Conservation (phyloP, 305 asterid genomes). For the Withania somnifera region DNA sequence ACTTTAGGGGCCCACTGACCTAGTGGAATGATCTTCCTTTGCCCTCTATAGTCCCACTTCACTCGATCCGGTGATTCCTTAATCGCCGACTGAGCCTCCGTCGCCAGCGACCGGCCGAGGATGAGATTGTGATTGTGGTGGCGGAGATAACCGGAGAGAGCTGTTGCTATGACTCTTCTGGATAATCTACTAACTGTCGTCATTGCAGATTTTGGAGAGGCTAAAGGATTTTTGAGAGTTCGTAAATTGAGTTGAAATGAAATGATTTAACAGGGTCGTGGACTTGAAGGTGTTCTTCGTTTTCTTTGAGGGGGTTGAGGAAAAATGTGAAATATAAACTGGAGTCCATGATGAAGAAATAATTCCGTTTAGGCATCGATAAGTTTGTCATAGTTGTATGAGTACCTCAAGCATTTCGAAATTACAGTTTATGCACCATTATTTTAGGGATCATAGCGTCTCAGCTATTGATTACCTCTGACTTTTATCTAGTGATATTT, state of each 20-base stretch:
- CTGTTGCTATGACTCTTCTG: slow-evolving; percentile 21
- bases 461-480: neutral
- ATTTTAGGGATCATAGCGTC: neutral
- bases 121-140: neutral
- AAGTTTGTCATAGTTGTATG: neutral
- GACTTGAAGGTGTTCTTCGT: neutral
- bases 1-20: slow-evolving; percentile 93
- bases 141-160: slow-evolving; percentile 7
- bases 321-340: neutral
- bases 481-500: neutral
- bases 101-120: slow-evolving; percentile 17
- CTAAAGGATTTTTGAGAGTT: neutral
- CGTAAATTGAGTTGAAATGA: no score
- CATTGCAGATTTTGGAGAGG: slow-evolving; percentile 11
- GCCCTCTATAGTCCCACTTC: slow-evolving; percentile 97
- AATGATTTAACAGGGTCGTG: neutral
- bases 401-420: neutral
- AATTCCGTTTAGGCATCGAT: neutral
- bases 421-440: neutral
- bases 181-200: slow-evolving; percentile 29
- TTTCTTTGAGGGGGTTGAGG: neutral
- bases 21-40: slow-evolving; percentile 63
- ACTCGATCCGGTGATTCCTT: slow-evolving; percentile 66
- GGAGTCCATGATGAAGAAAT: neutral
- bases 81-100: slow-evolving; percentile 24